These are phyloP conservation scores for Emmonsiellopsis sp. DNA, from an alignment of 2,329 filamentous ascomycete genomes.

Conservation along the genomic window DNA sequence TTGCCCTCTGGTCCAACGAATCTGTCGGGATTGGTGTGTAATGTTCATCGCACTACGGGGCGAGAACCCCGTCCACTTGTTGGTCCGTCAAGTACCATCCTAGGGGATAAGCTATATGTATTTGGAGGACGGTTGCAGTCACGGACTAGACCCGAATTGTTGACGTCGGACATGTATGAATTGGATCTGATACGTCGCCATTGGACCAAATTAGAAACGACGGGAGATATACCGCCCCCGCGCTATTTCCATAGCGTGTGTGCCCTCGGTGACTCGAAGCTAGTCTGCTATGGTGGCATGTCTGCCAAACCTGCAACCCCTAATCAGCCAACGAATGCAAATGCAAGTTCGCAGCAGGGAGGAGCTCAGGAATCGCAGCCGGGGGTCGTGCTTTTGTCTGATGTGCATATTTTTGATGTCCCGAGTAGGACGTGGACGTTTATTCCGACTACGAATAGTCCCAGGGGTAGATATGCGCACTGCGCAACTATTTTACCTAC, in stretches of 20 bases:
- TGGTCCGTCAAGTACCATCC: conserved; percentile 85
- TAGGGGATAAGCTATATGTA: conserved; percentile 93
- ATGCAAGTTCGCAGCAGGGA: conserved; percentile 29
- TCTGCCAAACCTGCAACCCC: conserved; percentile 57
- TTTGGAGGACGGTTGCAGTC: conserved; percentile 89
- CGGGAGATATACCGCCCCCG: conserved; percentile 77
- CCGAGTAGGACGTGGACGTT: conserved; percentile 74
- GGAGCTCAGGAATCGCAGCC: conserved; percentile 55
- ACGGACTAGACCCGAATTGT: conserved; percentile 60
- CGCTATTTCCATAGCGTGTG: conserved; percentile 98
- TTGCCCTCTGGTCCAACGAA: conserved; percentile 43
- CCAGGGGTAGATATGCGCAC: conserved; percentile 91
- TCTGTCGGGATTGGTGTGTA: conserved; percentile 58
- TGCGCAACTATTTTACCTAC: conserved; percentile 90
- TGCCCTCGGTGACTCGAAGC: conserved; percentile 81
- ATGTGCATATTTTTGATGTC: conserved; percentile 92
- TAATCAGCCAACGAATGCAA: conserved; percentile 30
- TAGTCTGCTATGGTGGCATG: conserved; percentile 98
- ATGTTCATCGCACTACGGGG: conserved; percentile 73
- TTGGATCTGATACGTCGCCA: conserved; percentile 82
- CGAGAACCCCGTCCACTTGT: conserved; percentile 85
- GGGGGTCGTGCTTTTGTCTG: conserved; percentile 94
- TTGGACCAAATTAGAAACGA: conserved; percentile 82
- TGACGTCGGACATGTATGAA: conserved; percentile 89
- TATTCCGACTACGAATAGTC: conserved; percentile 68